phyloP scores from a whole-genome alignment of 306 rosid species.

The Luffa acutangula region DNA sequence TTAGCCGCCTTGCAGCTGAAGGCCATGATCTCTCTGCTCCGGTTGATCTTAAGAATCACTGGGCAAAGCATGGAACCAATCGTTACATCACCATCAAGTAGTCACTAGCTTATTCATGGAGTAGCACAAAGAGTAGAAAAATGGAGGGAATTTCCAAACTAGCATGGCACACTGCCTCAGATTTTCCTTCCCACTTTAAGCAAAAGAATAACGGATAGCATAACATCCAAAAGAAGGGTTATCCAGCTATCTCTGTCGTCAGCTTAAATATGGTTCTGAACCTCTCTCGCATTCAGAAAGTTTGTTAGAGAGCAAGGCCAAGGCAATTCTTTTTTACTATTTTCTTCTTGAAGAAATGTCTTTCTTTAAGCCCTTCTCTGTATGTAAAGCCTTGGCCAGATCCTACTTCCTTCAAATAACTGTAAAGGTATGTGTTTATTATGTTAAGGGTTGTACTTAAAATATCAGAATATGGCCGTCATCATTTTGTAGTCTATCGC shows the following conservation, averaged over 20 bases:
- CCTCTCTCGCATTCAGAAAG: background rate
- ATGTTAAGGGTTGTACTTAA: background rate
- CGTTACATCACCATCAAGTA: conserved; percentile 95
- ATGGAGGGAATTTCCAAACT: background rate
- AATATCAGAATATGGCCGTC: background rate
- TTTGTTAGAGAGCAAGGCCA: background rate
- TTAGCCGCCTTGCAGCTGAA: conserved; percentile 88
- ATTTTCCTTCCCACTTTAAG: background rate
- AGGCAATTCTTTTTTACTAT: background rate
- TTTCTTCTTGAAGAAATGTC: background rate
- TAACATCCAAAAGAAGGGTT: background rate
- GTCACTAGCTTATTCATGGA: background rate
- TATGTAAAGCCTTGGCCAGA: background rate
- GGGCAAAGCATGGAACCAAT: conserved; percentile 99
- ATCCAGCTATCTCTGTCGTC: background rate
- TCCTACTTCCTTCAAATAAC: background rate
- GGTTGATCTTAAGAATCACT: conserved; percentile 84
- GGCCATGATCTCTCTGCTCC: conserved; percentile 89
- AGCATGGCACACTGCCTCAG: conserved; percentile 2
- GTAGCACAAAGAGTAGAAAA: background rate
- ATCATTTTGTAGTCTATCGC: background rate
- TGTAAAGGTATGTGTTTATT: background rate
- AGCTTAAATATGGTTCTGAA: background rate
- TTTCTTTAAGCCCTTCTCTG: background rate
- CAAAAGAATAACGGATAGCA: background rate